Conservation (phyloP, 495 filamentous ascomycete species). For the Lindgomyces ingoldianus region DNA sequence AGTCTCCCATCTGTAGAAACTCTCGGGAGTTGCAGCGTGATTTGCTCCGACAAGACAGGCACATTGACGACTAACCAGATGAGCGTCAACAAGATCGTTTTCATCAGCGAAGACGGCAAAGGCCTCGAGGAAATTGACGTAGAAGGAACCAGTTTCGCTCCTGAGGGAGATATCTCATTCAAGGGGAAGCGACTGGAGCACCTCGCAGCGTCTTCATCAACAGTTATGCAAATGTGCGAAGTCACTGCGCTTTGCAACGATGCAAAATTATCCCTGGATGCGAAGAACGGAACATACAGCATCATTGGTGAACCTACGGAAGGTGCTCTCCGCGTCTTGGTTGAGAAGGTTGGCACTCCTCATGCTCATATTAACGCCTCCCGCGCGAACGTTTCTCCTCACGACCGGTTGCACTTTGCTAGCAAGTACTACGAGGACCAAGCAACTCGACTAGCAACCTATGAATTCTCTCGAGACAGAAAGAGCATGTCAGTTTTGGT, state of each 20-base stretch:
- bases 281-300: conserved; percentile 68
- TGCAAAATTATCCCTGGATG: conserved; percentile 77
- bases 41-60: conserved; percentile 99
- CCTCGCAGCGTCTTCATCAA: conserved; percentile 72
- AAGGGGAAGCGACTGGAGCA: conserved; percentile 69
- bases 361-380: conserved; percentile 58
- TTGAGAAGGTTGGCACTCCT: conserved; percentile 88
- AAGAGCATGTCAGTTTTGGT: conserved; percentile 99
- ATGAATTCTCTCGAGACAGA: conserved; percentile 95
- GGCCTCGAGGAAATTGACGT: conserved; percentile 86
- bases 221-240: conserved; percentile 77
- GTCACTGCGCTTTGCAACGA: conserved; percentile 91
- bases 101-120: conserved; percentile 69
- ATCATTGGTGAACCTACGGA: conserved; percentile 96
- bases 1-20: conserved; percentile 97
- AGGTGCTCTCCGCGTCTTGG: conserved; percentile 85
- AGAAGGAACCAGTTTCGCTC: conserved; percentile 91
- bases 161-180: conserved; percentile 68
- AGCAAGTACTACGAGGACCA: conserved; percentile 83
- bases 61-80: conserved; percentile 99
- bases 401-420: conserved; percentile 69
- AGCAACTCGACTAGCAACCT: conserved; percentile 75
- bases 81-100: conserved; percentile 93
- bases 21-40: conserved; percentile 96
- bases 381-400: conserved; percentile 50